Evolutionary conservation across 2,329 filamentous ascomycete species (phyloP), one percentile per base, ranked within the genome.

Genomic region (Neonectria hederae): DNA sequence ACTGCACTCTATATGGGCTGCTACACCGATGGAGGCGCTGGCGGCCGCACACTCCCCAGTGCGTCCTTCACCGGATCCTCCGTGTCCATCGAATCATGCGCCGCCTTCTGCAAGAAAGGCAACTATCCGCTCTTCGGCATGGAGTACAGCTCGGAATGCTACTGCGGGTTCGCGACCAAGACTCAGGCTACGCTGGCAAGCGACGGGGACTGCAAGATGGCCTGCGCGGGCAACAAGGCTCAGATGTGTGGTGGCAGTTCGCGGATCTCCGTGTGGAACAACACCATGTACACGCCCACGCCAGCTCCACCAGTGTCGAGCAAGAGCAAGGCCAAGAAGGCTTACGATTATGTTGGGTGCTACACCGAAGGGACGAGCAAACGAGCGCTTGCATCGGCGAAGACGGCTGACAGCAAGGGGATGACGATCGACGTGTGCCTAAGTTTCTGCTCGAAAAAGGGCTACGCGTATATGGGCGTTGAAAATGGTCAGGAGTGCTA

Each of bases 71-170:
- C 64, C 4, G 69, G 69, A 0, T 60, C 68, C 5, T 58, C 66
- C 1, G 69, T 72, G 13, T 71, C 70, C 1, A 49, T 72, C 1
- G 68, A 72, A 2, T 69, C 62, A 0, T 72, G 70, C 8, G 70
- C 66, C 4, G 56, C 68, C 0, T 72, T 72, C 19, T 72, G 70
- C 19, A 67, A 60, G 28, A 69, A 69, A 35, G 63, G 66, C 26
- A 69, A 72, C 40, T 72, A 65, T 7, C 69, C 70, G 0, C 54
- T 72, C 0, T 72, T 72, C 30, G 70, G 70, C 5, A 72, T 72
- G 69, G 70, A 72, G 30, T 72, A 72, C 11, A 62, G 68, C 2
- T 57, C 32, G 3, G 69, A 72, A 17, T 72, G 70, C 22, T 72
- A 72, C 49, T 72, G 70, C 11, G 70, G 70, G 0, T 66, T 58